Conservation (phyloP, 441 rosid species). For the Cnidoscolus chayamansa region DNA sequence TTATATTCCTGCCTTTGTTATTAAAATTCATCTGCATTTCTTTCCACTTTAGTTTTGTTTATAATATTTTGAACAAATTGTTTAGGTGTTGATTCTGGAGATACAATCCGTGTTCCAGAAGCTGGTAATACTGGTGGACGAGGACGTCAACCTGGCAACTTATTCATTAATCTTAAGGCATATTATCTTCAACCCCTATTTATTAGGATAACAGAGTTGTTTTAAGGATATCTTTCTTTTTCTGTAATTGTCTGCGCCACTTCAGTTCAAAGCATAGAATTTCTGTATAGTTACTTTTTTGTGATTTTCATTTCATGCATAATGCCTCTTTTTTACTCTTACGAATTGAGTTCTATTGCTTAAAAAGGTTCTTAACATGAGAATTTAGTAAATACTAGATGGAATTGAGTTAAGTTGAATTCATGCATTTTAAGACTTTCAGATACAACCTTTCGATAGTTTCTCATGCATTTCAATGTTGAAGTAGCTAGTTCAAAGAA, state of each 20-base stretch:
- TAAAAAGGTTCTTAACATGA: neutral
- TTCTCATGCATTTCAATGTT: neutral
- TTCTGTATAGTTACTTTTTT: neutral
- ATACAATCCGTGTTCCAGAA: slow-evolving; percentile 58
- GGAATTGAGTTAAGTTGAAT: neutral
- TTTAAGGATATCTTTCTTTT: neutral
- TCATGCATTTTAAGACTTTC: neutral
- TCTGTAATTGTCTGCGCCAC: too few relatives aligned
- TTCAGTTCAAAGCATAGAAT: neutral
- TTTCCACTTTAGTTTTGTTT: slow-evolving; percentile 13
- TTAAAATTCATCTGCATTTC: slow-evolving; percentile 17
- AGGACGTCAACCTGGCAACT: slow-evolving; percentile 65
- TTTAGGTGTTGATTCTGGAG: slow-evolving; percentile 85
- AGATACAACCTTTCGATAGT: neutral
- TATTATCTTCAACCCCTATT: slow-evolving; percentile 10
- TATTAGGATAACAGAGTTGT: neutral
- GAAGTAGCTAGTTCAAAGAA: neutral
- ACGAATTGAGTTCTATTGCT: neutral
- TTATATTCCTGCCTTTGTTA: neutral
- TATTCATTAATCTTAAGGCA: slow-evolving; percentile 80
- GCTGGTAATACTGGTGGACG: slow-evolving; percentile 70
- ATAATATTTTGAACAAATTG: slow-evolving; percentile 20
- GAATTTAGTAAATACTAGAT: neutral
- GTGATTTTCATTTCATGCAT: neutral
- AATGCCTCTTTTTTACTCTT: neutral